Evolutionary conservation across 2,329 filamentous ascomycete species (phyloP).

Genomic region (Sordariomycetes sp.): DNA sequence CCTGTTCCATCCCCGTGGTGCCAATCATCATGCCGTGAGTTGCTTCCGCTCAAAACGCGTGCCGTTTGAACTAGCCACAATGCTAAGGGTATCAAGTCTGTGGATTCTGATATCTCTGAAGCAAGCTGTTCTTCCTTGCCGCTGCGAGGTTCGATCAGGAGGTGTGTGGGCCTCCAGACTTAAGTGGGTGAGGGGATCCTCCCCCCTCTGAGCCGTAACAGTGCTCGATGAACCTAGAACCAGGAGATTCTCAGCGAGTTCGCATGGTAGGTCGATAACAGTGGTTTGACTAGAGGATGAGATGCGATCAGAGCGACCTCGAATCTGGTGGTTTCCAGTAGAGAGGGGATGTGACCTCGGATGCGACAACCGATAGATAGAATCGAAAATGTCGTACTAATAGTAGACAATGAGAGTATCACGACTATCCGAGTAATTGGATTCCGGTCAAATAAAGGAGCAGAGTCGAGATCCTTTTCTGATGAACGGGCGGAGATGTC

Average conservation of each 20-base stretch:
- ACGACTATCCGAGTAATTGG: background rate
- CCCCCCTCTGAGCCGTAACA: background rate
- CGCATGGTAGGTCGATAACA: background rate
- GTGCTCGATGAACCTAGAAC: background rate
- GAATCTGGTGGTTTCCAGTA: background rate
- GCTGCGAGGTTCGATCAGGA: background rate
- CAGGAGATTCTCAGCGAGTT: background rate
- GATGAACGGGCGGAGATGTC: background rate
- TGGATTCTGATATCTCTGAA: background rate
- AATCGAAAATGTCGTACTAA: background rate
- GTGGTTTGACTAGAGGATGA: background rate
- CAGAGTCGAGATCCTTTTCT: background rate
- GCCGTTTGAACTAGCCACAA: background rate
- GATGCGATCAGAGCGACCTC: background rate
- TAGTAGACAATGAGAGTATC: background rate
- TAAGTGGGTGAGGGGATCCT: background rate
- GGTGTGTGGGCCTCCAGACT: background rate
- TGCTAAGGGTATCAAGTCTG: background rate
- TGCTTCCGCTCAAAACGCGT: conserved; percentile 8
- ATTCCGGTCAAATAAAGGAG: no score
- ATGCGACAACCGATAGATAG: background rate
- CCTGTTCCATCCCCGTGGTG: conserved; percentile 30
- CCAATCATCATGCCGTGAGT: conserved; percentile 32
- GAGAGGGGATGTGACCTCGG: background rate
- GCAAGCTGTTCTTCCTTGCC: background rate